phyloP scores from a whole-genome alignment of 1,284 basidiomycete species.

The Malassezia slooffiae region DNA sequence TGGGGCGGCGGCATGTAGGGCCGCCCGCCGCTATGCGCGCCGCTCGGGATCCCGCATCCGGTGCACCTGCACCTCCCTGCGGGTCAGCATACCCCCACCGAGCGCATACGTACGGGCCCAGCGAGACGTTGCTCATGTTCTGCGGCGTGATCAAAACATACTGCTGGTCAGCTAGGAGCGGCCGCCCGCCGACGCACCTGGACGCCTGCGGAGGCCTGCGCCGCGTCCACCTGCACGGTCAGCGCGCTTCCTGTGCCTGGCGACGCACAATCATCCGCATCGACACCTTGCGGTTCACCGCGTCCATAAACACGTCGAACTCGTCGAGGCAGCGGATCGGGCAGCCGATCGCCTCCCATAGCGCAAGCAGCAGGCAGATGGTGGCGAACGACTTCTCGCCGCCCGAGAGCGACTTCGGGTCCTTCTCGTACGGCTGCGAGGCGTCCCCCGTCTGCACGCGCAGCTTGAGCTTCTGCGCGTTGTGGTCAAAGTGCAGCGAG shows the following conservation, averaged over 20 bases:
- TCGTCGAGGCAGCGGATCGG: conserved; percentile 83
- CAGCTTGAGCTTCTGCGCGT: conserved; percentile 57
- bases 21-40: neutral
- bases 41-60: conserved; percentile 20
- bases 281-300: conserved; percentile 76
- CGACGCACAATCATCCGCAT: conserved; percentile 64
- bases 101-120: conserved; percentile 7
- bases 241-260: too few species aligned
- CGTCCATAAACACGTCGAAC: conserved; percentile 82
- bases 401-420: conserved; percentile 56
- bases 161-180: too few species aligned
- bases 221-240: conserved; percentile 13
- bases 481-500: conserved; percentile 63
- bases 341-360: conserved; percentile 91
- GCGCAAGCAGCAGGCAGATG: conserved; percentile 75
- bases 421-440: conserved; percentile 52
- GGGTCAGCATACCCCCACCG: too few species aligned
- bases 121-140: conserved; percentile 28
- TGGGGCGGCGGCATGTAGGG: neutral
- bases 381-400: conserved; percentile 97
- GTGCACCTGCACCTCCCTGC: conserved; percentile 18
- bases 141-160: conserved; percentile 42
- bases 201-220: conserved; percentile 10
- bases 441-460: conserved; percentile 71
- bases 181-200: too few species aligned